Conservation (phyloP, 257 asterid species). For the Marsdenia floribunda region DNA sequence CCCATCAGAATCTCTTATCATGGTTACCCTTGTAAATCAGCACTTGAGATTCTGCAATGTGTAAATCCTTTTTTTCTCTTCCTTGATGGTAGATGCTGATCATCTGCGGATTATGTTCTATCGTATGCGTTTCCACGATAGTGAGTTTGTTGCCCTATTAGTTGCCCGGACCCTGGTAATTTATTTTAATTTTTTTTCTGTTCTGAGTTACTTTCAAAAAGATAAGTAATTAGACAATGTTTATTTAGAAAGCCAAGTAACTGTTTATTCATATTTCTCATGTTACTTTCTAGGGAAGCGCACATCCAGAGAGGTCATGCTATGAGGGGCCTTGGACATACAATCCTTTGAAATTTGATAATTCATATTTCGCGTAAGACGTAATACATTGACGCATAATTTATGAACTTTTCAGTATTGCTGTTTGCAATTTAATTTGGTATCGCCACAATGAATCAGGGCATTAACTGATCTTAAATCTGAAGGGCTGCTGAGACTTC, state of each 20-base stretch:
- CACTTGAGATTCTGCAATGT: neutral
- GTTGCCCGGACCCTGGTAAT: slow-evolving; percentile 95
- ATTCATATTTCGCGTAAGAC: slow-evolving; percentile 78
- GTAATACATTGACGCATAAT: neutral
- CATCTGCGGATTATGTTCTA: slow-evolving; percentile 77
- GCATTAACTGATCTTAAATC: slow-evolving; percentile 64
- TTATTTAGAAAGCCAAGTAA: neutral
- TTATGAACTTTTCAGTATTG: slow-evolving; percentile 15
- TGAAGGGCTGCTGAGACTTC: slow-evolving; percentile 83
- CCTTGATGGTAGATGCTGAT: slow-evolving; percentile 53
- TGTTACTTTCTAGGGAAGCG: slow-evolving; percentile 64
- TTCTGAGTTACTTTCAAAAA: neutral
- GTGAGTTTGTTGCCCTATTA: slow-evolving; percentile 87
- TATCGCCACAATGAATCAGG: slow-evolving; percentile 36
- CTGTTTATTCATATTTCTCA: neutral
- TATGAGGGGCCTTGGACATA: slow-evolving; percentile 93
- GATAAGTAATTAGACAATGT: too few species aligned
- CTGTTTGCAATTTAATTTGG: neutral
- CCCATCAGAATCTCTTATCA: slow-evolving; percentile 4
- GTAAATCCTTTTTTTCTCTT: slow-evolving; percentile 10
- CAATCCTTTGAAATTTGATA: slow-evolving; percentile 92
- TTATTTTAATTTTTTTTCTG: slow-evolving; percentile 8
- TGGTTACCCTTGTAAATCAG: neutral
- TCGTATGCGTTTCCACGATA: slow-evolving; percentile 88
- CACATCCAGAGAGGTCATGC: slow-evolving; percentile 98